Base-by-base conservation (phyloP, 2,329 filamentous ascomycete species). In the Epichloe amarillans region DNA sequence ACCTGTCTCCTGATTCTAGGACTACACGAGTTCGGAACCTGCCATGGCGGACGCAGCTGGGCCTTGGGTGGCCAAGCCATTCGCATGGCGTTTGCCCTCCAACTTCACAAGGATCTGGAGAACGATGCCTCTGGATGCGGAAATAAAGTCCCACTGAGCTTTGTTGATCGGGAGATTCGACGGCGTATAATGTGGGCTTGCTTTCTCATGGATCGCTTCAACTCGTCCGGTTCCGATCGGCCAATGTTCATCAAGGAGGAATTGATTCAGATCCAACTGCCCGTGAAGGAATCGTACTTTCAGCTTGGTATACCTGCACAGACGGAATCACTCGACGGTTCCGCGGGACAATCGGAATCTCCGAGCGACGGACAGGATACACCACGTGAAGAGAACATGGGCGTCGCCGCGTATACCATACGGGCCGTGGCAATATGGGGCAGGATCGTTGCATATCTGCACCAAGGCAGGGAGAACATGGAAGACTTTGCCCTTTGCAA, bases 141-240 rank as follows among this genome's bases (percentile, higher is more conserved):
- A n/a, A 77, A 76, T 19, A 73, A 77, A 12, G 75, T 76, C 2
- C 80, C 84, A 55, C 76, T 93, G 49, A 95, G 88, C 62, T 93
- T 93, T 58, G 88, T 90, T 15, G 93, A 97, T 64, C 84, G 88
- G 30, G 93, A 98, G 65, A 96, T 97, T 50, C 79, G 93, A 53
- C 75, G 93, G 57, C 80, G 93, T 51, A 93, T 89, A 2, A 97
- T 98, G 91, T 98, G 93, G 93, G 87, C 90, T 12, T 97, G 91
- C 63, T 95, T 95, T 61, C 68, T 96, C 51, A 96, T 97, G 90
- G 93, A 98, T 64, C 82, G 91, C 0, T 96, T 96, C 72, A 96
- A 94, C 67, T 96, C 91, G 0, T 96, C 90, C 1, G 91, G 93
- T 2, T 94, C 88, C 2, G 90, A 96, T 60, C 79, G 91, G 38